Conservation (phyloP, 2,329 filamentous ascomycete species). For the Colletotrichum aenigma region DNA sequence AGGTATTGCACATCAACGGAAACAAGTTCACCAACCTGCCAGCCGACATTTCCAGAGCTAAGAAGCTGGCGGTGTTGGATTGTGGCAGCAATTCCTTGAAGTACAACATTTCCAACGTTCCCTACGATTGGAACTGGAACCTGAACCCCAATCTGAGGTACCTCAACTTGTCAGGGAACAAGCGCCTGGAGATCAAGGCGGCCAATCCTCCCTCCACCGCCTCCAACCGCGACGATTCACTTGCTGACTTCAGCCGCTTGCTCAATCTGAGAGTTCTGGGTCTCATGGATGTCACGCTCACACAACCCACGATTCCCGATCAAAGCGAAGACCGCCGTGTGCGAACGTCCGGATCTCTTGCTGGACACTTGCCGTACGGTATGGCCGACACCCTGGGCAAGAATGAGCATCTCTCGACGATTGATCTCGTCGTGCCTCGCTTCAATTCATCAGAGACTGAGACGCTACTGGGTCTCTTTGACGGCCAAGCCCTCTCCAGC, state of each 20-base stretch:
- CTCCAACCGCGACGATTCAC: constrained; percentile 71
- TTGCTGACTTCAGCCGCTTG: constrained; percentile 87
- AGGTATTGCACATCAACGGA: constrained; percentile 92
- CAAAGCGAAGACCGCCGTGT: constrained; percentile 95
- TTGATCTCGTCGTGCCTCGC: constrained; percentile 92
- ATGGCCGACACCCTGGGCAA: constrained; percentile 96
- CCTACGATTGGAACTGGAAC: constrained; percentile 99
- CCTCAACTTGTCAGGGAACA: constrained; percentile 96
- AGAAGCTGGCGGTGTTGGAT: constrained; percentile 89
- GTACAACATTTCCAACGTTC: constrained; percentile 99
- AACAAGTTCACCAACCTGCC: constrained; percentile 98
- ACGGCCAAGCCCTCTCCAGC: constrained; percentile 86
- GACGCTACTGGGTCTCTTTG: constrained; percentile 92
- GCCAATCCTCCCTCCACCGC: constrained; percentile 58
- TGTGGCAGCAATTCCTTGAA: constrained; percentile 95
- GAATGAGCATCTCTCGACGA: constrained; percentile 92
- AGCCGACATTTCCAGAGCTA: constrained; percentile 92
- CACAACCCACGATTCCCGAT: constrained; percentile 90
- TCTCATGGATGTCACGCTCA: constrained; percentile 97
- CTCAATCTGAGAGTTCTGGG: constrained; percentile 85
- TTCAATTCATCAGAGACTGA: constrained; percentile 91
- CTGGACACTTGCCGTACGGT: constrained; percentile 89
- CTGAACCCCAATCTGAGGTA: constrained; percentile 95
- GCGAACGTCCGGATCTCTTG: constrained; percentile 92
- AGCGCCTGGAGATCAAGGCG: constrained; percentile 87